Base-by-base conservation (phyloP, 2,329 filamentous ascomycete species). In the Alternaria viburni region DNA sequence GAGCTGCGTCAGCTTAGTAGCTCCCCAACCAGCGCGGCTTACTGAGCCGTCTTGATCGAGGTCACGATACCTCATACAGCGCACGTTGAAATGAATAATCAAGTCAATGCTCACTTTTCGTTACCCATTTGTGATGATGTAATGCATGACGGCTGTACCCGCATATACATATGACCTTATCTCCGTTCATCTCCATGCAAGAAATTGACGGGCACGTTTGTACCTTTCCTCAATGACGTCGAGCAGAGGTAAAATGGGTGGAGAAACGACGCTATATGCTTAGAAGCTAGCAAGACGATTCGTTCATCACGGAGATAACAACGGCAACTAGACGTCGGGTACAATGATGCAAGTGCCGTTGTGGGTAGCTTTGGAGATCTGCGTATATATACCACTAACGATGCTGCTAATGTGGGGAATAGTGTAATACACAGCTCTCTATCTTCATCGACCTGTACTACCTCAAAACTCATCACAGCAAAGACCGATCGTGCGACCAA, bases 61-160 rank as follows among this genome's bases (percentile, higher is more conserved):
- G 32, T 32, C 15, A 41, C 49, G 10, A 10, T 52, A 25, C 49
- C 49, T 25, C 6, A 52, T 30, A 52, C 1, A 30, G 13, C 17
- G 49, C 19, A 41, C 12, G 49, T 52, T 23, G 49, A 25, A 52
- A 52, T 23, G 32, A 23, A 52, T 5, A 25, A n/a, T 23, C 19
- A n/a, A 36, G 19, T 23, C 49, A 55, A 28, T 13, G 9, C 28
- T 41, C n/a, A 13, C 36, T 45, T 12, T 28, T 17, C n/a, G 15
- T 5, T 5, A 36, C 9, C n/a, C 8, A 36, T 7, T 12, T 12
- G 19, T 52, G 28, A 54, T 58, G 54, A 58, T 58, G 59, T 54
- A 32, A 62, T 62, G 46, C 41, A 57, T 58, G 54, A 54, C 54
- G 54, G 44, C 9, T 23, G 26, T 21, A 41, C 17, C 36, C 52